These are phyloP conservation scores for Candida maris DNA, from an alignment of 805 yeast species.

Conservation along the genomic window DNA sequence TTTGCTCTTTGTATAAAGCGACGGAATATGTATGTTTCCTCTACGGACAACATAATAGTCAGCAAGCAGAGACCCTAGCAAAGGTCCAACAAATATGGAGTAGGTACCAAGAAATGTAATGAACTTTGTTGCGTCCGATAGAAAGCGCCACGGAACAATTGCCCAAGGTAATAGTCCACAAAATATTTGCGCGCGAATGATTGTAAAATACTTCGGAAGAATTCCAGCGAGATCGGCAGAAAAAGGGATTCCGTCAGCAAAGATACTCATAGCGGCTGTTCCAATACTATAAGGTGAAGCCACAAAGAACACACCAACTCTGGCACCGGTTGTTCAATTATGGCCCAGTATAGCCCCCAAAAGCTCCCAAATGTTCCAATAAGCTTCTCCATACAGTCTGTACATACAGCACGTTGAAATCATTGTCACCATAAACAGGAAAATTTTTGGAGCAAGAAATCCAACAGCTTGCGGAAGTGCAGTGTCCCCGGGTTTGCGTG, in stretches of 20 bases:
- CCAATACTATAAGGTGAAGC: constrained; percentile 14
- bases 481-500: constrained; percentile 12
- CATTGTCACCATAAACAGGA: constrained; percentile 13
- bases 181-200: constrained; percentile 19
- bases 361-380: constrained; percentile 29
- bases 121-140: constrained; percentile 15
- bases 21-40: constrained; percentile 15
- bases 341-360: constrained; percentile 24
- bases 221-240: constrained; percentile 26
- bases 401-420: constrained; percentile 11
- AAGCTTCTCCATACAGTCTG: constrained; percentile 18
- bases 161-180: constrained; percentile 19
- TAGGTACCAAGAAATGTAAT: constrained; percentile 18
- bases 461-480: constrained; percentile 13
- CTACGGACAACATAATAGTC: constrained; percentile 15
- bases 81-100: constrained; percentile 19
- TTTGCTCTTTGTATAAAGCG: constrained; percentile 9
- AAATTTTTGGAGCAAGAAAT: constrained; percentile 13
- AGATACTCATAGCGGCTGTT: constrained; percentile 28
- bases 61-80: constrained; percentile 13
- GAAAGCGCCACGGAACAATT: constrained; percentile 19
- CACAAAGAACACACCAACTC: constrained; percentile 24
- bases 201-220: constrained; percentile 26
- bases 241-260: constrained; percentile 21
- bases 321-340: constrained; percentile 25